Base-by-base conservation (phyloP, 2,329 filamentous ascomycete genomes). In the Scolecobasidium constrictum region DNA sequence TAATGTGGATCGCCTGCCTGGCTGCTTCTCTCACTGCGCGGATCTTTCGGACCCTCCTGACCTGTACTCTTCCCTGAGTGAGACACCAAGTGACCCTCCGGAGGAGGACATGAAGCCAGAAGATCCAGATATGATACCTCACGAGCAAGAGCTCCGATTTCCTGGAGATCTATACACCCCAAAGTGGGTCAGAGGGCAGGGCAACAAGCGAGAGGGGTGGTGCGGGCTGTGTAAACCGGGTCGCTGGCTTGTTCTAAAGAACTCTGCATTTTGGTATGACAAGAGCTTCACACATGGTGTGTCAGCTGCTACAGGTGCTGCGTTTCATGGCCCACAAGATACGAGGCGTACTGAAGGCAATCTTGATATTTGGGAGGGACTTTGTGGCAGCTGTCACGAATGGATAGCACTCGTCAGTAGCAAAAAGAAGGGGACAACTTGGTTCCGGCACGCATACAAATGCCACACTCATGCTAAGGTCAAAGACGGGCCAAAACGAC, bases 261-360 rank as follows among this genome's bases (percentile, higher is more conserved):
- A 93, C 64, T 88, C 83, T 43, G 86, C 86, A 5, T 94, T 86
- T 60, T 93, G 86, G 86, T 93, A 93, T 61, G 86, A 93, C 66
- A 90, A 92, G 68, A 85, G 81, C 45, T 93, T 92, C 59, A 86
- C 83, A 2, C 86, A 93, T 56, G 86, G 86, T 39, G 86, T 93
- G 58, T 86, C 82, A 56, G 85, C 83, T 20, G 81, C 83, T 3
- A 90, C 85, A 0, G 85, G 86, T 18, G 79, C 73, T 48, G 77
- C 81, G 3, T 90, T 92, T 64, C 78, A 85, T 56, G 78, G 44
- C 7, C 44, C 39, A 11, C 38, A 43, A 35, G 41, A 46, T 76
- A 82, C 47, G 75, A 86, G 53, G 84, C 78, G 17, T 70, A 83
- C 84, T 67, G 83, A 87, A 56, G 81, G 82, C 31, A 88, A 86